These are phyloP conservation scores for Penicillium coprophilum DNA, from an alignment of 495 filamentous ascomycete species.

Conservation along the genomic window DNA sequence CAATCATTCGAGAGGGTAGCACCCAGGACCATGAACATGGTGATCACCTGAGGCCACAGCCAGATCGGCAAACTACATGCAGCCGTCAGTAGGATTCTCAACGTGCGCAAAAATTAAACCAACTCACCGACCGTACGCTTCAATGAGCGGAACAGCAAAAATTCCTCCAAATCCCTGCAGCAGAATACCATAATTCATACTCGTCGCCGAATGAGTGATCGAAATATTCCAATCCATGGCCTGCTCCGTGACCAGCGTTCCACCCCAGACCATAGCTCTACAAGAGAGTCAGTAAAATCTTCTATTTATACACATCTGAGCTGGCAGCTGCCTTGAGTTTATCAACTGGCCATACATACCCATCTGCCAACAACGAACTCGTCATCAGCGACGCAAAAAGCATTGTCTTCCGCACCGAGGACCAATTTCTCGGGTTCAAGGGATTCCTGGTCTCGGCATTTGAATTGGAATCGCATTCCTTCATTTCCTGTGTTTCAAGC, in stretches of 20 bases:
- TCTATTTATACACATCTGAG: slow-evolving; percentile 10
- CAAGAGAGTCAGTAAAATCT: slow-evolving; percentile 11
- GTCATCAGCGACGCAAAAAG: slow-evolving; percentile 39
- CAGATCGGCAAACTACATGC: slow-evolving; percentile 44
- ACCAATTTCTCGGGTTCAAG: slow-evolving; percentile 32
- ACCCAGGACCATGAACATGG: slow-evolving; percentile 47
- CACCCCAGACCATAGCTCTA: slow-evolving; percentile 52
- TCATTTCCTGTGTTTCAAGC: slow-evolving; percentile 8
- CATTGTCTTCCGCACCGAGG: slow-evolving; percentile 30
- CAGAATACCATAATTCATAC: slow-evolving; percentile 51
- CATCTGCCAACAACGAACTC: slow-evolving; percentile 40
- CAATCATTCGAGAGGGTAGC: slow-evolving; percentile 47
- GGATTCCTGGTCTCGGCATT: slow-evolving; percentile 12
- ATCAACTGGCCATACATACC: slow-evolving; percentile 22
- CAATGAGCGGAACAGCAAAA: slow-evolving; percentile 51
- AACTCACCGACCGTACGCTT: slow-evolving; percentile 48
- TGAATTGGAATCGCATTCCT: slow-evolving; percentile 1
- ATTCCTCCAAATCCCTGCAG: slow-evolving; percentile 54
- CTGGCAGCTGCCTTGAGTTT: slow-evolving; percentile 9
- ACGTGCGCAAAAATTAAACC: background rate
- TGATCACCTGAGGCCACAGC: slow-evolving; percentile 53
- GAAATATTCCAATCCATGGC: slow-evolving; percentile 48
- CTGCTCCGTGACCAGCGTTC: slow-evolving; percentile 49
- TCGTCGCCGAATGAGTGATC: slow-evolving; percentile 41
- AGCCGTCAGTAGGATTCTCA: background rate